Evolutionary conservation across 345 rosid genomes (phyloP).

Genomic region (Durio zibethinus): DNA sequence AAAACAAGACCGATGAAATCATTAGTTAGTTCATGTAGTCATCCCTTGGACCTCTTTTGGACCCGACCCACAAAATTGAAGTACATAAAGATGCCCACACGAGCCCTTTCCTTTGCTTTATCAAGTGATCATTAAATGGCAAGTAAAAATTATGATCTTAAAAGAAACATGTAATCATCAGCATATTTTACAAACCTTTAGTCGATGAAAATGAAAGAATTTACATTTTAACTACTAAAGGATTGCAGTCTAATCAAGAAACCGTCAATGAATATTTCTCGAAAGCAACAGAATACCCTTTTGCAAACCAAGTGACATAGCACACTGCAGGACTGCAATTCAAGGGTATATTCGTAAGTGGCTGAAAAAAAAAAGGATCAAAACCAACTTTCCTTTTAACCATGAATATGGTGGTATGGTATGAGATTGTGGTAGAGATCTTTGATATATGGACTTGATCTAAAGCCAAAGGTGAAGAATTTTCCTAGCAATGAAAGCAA

Average conservation of each 20-base stretch:
- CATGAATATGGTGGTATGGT: constrained; percentile 21
- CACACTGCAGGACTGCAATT: neutral
- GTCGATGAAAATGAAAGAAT: constrained; percentile 25
- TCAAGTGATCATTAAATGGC: constrained; percentile 54
- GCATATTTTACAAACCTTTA: neutral
- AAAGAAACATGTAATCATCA: constrained; percentile 7
- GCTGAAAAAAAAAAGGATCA: neutral
- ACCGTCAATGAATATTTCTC: constrained; percentile 5
- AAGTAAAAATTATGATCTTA: constrained; percentile 18
- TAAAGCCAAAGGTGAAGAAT: constrained; percentile 11
- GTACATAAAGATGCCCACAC: constrained; percentile 37
- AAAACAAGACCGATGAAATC: constrained; percentile 44
- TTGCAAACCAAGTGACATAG: neutral
- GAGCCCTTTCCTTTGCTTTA: constrained; percentile 40
- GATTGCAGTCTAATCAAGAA: constrained; percentile 24
- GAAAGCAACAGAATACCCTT: constrained; percentile 35
- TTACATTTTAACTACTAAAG: constrained; percentile 22
- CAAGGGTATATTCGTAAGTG: constrained; percentile 18
- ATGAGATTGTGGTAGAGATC: neutral
- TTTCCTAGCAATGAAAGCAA: constrained; percentile 1
- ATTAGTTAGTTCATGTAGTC: too few species aligned
- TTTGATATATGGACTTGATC: constrained; percentile 13
- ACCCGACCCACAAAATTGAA: constrained; percentile 42
- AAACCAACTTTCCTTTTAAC: constrained; percentile 30
- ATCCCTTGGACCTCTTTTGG: too few species aligned